Evolutionary conservation across 1,284 basidiomycete genomes (phyloP).

Genomic region (Microbotryomycetes sp.): DNA sequence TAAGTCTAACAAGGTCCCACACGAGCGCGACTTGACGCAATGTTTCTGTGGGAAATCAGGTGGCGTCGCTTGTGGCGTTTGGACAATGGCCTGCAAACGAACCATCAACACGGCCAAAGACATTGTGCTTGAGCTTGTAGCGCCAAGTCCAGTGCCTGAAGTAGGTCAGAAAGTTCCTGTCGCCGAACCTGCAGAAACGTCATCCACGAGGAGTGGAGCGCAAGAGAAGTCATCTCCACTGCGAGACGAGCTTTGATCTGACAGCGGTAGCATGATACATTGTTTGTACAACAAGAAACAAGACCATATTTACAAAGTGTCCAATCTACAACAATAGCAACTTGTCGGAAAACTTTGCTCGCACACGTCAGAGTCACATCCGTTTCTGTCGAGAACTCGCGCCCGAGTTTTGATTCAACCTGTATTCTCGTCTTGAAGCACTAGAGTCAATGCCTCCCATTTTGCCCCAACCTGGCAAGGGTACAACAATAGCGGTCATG

Average conservation of each 20-base stretch:
- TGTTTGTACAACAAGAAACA: not conserved
- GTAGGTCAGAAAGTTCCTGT: conserved; percentile 18
- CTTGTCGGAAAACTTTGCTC: not conserved
- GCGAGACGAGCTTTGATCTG: not conserved
- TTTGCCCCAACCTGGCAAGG: conserved; percentile 84
- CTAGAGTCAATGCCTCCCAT: conserved; percentile 72
- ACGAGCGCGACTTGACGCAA: not conserved
- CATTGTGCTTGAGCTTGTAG: conserved; percentile 54
- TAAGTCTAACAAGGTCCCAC: not conserved
- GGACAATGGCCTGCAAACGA: conserved; percentile 81
- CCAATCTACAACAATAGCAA: not conserved
- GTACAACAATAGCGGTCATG: conserved; percentile 83
- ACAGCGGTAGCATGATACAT: not conserved
- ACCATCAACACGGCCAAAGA: conserved; percentile 65
- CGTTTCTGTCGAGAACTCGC: conserved; percentile 63
- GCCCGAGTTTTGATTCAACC: conserved; percentile 65
- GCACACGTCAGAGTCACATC: conserved; percentile 50
- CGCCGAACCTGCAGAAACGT: conserved; percentile 10
- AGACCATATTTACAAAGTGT: not conserved
- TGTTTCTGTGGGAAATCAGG: too few relatives aligned
- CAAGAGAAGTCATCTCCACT: not conserved
- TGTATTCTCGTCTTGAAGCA: conserved; percentile 69
- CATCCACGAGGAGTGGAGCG: not conserved
- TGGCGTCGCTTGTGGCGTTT: conserved; percentile 77
- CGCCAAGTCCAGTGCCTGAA: not conserved